Conservation (phyloP, 2,329 filamentous ascomycete genomes). For the Venturia aucupariae region DNA sequence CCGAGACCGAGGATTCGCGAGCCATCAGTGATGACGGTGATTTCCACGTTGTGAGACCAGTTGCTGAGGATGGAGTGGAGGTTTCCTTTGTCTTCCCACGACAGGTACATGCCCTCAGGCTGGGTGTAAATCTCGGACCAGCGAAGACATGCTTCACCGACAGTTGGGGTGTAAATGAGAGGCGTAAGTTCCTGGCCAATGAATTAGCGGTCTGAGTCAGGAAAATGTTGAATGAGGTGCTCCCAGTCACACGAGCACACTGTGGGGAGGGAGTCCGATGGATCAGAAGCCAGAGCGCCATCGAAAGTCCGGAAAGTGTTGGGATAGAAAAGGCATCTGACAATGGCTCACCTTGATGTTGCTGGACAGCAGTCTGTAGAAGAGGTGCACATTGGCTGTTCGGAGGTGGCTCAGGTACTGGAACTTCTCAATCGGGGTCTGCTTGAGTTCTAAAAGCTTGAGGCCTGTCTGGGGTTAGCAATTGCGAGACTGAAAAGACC, state of each 20-base stretch:
- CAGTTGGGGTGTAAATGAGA: conserved; percentile 78
- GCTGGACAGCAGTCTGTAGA: conserved; percentile 70
- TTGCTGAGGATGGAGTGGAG: conserved; percentile 82
- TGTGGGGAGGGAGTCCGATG: background rate
- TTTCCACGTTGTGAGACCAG: conserved; percentile 91
- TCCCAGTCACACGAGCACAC: background rate
- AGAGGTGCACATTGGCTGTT: conserved; percentile 67
- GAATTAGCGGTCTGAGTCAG: conserved; percentile 5
- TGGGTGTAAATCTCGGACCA: conserved; percentile 95
- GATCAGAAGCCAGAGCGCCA: background rate
- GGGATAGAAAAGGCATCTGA: background rate
- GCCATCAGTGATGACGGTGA: conserved; percentile 93
- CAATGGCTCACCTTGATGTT: conserved; percentile 46
- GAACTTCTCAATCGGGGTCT: conserved; percentile 70
- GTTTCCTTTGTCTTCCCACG: conserved; percentile 86
- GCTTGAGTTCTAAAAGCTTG: conserved; percentile 61
- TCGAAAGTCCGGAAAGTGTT: conserved; percentile 9
- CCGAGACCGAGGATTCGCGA: conserved; percentile 88
- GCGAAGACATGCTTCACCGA: conserved; percentile 91
- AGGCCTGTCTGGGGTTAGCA: conserved; percentile 40
- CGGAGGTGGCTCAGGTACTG: conserved; percentile 71
- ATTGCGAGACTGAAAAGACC: background rate
- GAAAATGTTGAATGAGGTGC: conserved; percentile 6
- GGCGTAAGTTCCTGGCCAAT: conserved; percentile 61
- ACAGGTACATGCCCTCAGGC: conserved; percentile 91